Percentiles rank a stretch among this genome's conserved stretches.
Conservation (phyloP, 2,329 filamentous ascomycete genomes). For the Leptographium flavum region DNA sequence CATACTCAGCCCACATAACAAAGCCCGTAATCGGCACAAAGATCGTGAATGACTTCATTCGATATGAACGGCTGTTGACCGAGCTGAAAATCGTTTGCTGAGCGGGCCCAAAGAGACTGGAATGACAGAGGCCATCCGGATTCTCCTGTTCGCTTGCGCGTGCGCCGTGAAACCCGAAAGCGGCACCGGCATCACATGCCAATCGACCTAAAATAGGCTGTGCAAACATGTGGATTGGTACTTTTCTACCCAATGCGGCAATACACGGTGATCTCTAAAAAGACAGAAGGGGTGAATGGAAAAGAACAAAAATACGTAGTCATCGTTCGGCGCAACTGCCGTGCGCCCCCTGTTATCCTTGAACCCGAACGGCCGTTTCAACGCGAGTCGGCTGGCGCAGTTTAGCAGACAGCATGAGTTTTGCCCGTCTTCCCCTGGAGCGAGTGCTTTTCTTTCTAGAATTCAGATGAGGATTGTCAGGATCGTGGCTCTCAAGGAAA, state of each 20-base stretch:
- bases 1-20: too few relatives aligned
- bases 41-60: too few relatives aligned
- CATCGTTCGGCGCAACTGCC: not conserved
- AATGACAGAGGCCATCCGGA: too few relatives aligned
- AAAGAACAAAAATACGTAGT: not conserved
- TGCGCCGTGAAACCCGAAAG: too few relatives aligned
- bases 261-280: too few relatives aligned
- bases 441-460: constrained; percentile 63
- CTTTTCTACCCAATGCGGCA: not conserved
- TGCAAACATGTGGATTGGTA: not conserved
- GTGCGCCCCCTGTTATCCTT: not conserved
- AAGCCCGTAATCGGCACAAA: too few relatives aligned
- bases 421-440: constrained; percentile 84
- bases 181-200: not conserved
- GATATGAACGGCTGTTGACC: too few relatives aligned
- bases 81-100: too few relatives aligned
- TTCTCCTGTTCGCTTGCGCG: too few relatives aligned
- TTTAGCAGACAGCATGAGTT: constrained; percentile 72
- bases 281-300: too few relatives aligned
- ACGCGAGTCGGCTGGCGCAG: not conserved
- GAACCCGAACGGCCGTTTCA: not conserved
- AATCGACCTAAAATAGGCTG: not conserved
- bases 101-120: too few relatives aligned
- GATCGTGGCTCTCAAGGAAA: not conserved
- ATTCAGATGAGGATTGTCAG: not conserved